A percentile compares a stretch with the other conserved stretches of the same genome.
phyloP scores from a whole-genome alignment of 2,329 filamentous ascomycete species.

The Raffaelea deltoideospora region DNA sequence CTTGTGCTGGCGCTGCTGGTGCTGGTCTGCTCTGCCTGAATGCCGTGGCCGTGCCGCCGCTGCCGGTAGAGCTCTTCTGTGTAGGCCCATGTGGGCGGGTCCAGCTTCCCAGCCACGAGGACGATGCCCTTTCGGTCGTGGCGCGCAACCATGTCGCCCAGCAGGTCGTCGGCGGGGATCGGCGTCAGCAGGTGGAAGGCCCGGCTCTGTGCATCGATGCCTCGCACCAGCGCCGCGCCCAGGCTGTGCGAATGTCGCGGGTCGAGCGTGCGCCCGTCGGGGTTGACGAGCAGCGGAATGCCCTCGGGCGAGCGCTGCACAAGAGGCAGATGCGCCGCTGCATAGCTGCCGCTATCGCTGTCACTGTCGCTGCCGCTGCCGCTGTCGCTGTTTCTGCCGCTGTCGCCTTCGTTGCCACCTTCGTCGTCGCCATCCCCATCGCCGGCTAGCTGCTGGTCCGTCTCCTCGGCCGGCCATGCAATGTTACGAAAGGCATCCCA shows the following conservation, averaged over 20 bases:
- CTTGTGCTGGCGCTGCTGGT: no score
- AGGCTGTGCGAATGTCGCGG: constrained; percentile 43
- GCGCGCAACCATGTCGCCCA: constrained; percentile 3
- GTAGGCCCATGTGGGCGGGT: constrained; percentile 55
- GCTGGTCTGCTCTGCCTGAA: no score
- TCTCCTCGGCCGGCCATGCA: no score
- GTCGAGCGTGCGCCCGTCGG: constrained; percentile 38
- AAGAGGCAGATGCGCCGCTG: neutral
- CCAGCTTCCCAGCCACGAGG: constrained; percentile 53
- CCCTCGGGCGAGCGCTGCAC: constrained; percentile 31
- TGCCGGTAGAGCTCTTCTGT: constrained; percentile 41
- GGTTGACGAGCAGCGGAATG: constrained; percentile 47
- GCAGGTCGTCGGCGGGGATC: neutral
- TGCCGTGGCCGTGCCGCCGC: no score
- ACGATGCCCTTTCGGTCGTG: constrained; percentile 34
- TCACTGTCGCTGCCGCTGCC: neutral
- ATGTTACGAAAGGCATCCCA: constrained; percentile 30
- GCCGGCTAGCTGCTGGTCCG: constrained; percentile 9
- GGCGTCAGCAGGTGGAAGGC: constrained; percentile 53
- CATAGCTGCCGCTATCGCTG: neutral
- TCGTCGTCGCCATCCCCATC: neutral
- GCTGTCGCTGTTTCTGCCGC: neutral
- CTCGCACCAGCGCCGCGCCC: constrained; percentile 54
- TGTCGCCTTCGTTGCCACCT: neutral
- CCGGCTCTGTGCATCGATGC: constrained; percentile 40